Evolutionary conservation across 1,284 basidiomycete genomes (phyloP), one percentile per base, ranked within the genome.

Genomic region (Schizophyllum amplum): DNA sequence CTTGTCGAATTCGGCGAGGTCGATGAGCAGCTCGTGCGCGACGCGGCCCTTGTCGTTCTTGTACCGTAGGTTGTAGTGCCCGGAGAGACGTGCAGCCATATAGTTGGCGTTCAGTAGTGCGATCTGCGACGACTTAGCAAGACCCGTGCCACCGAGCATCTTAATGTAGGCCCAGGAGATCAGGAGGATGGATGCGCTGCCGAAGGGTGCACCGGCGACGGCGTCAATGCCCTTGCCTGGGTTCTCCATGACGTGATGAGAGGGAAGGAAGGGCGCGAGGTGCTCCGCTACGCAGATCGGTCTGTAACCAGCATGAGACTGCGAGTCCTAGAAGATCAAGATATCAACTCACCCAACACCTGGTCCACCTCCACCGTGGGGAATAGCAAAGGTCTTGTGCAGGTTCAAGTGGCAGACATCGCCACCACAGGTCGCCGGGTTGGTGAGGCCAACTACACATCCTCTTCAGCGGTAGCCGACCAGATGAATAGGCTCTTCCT

Each of bases 91-190:
- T 65, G 87, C 80, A 11, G 95, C 94, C 80, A 98, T 97, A 72
- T 99, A 99, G 74, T 99, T 99, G 57, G 96, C 96, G 66, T 89
- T 97, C 53, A 99, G 81, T 24, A 99, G 79, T 1, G 96, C 92
- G 25, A 92, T 75, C 67, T 90, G 90, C 7, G 94, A 92, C 3
- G 93, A 87, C 62, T 92, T 81, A 47, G 85, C 84, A 48, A 99
- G 81, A 17, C 95, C 96, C 57, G 82, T 74, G 22, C 94, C 95
- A 27, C 96, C 96, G 26, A 98, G 85, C 96, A 98, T 98, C 78
- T 92, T 94, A 78, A 95, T 91, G 72, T 94, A 95, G 17, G 94
- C 92, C 96, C 96, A 99, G 1, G 96, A 98, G 69, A 99, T 98
- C 61, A 96, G 82, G 55, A 94, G 85, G 67, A 99, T 95, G 7